A percentile compares a stretch with the other conserved stretches of the same genome.
phyloP scores from a whole-genome alignment of 1,284 basidiomycete genomes.

The Microbotryomycetes sp. region DNA sequence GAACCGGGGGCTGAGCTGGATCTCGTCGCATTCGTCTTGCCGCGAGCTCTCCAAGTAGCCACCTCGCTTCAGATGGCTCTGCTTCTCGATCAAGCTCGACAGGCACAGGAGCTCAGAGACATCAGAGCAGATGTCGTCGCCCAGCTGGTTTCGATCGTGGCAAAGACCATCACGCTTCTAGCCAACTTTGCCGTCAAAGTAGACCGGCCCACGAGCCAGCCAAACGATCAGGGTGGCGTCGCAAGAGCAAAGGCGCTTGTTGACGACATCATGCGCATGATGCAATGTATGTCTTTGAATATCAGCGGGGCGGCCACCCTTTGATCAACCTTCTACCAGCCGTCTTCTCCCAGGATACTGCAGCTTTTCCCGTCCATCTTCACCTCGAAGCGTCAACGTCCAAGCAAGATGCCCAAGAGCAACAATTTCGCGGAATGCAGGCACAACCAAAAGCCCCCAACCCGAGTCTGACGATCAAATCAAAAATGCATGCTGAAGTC shows the following conservation, averaged over 20 bases:
- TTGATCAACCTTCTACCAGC: not conserved
- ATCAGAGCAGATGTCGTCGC: not conserved
- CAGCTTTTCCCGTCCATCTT: not conserved
- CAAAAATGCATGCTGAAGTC: not conserved
- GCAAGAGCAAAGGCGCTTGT: conserved; percentile 26
- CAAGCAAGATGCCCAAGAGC: not conserved
- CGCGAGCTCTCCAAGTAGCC: conserved; percentile 7
- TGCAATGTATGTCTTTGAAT: conserved; percentile 10
- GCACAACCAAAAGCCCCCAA: not conserved
- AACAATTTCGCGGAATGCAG: not conserved
- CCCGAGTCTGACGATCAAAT: not conserved
- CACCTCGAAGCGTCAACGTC: not conserved
- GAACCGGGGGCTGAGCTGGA: conserved; percentile 10
- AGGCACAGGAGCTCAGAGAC: not conserved
- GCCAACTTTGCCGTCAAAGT: conserved; percentile 19
- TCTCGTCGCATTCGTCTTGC: conserved; percentile 26
- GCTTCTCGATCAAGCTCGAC: not conserved
- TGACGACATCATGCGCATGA: conserved; percentile 11
- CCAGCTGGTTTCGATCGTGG: conserved; percentile 5
- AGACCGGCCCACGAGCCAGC: conserved; percentile 8
- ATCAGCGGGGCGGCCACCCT: too few relatives aligned
- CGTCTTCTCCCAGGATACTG: not conserved
- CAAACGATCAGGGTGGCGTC: conserved; percentile 6
- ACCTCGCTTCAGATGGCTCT: conserved; percentile 14
- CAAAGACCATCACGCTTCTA: conserved; percentile 2